Evolutionary conservation across 148 eudicot species (phyloP), one percentile per base, ranked within the genome.

Genomic region (Chenopodium formosanum): DNA sequence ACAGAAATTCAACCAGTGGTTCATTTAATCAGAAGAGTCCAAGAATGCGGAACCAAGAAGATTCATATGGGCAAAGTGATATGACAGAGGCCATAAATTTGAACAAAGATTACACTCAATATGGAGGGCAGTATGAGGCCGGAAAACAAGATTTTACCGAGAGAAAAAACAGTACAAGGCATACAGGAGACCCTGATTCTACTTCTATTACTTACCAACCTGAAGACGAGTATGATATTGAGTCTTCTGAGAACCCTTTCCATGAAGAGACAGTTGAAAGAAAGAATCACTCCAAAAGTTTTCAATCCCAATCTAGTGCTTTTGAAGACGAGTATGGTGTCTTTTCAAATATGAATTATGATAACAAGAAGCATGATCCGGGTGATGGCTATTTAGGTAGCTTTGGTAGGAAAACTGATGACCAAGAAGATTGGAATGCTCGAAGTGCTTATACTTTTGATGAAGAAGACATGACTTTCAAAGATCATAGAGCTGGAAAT

Each of bases 161-260:
- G 74, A 74, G 78, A 9, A 76, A 83, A 72, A 81, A 67, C 27
- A 87, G 34, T 34, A 63, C 69, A 70, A 84, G 78, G 53, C 85
- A 85, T 75, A 71, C 83, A 47, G 70, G 82, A 78, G 79, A 46
- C 64, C 80, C 88, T 71, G 75, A 23, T 66, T 84, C 90, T 74
- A 77, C 68, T 86, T 86, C 84, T 58, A 86, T 81, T 70, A 52
- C 82, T 74, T 80, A 82, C 58, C 82, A 81, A 64, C 79, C 80
- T 77, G 88, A 82, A 50, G 53, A 74, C 14, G 87, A 81, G 52
- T 83, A 83, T 82, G 88, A 66, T 46, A 48, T 63, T 83, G 86
- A 82, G 47, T 78, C 81, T 44, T 84, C 44, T 73, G 84, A 89
- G 79, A 79, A 85, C 50, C 87, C 88, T 81, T 91, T 86, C 60